Evolutionary conservation across 441 rosid species (phyloP).

Genomic region (Arabidopsis hybrid): DNA sequence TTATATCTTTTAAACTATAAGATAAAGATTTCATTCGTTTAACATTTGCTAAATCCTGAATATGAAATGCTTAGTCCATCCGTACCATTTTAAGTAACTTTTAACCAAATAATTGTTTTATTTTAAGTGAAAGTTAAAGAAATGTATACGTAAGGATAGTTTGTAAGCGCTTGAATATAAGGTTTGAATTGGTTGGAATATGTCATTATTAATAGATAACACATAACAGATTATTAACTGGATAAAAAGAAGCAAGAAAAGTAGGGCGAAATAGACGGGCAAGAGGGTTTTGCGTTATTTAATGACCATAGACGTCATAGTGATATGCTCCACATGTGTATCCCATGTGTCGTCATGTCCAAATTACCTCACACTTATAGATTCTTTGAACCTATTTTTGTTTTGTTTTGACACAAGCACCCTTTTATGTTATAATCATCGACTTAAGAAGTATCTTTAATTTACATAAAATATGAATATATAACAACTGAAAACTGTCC

Average conservation of each 20-base stretch:
- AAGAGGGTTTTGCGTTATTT: conserved; percentile 1
- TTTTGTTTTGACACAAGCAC: background rate
- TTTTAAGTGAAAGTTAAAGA: background rate
- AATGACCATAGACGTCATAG: conserved; percentile 9
- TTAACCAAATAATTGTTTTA: background rate
- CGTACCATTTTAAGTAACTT: no score
- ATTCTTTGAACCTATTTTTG: background rate
- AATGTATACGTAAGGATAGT: background rate
- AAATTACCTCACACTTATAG: background rate
- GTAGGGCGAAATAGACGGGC: background rate
- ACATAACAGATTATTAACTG: background rate
- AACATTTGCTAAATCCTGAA: background rate
- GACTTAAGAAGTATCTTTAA: background rate
- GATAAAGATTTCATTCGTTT: background rate
- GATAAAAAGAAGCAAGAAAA: background rate
- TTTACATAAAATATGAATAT: no score
- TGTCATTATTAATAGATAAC: no score
- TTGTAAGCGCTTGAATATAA: no score
- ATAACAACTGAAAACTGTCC: no score
- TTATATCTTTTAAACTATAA: background rate
- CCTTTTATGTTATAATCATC: background rate
- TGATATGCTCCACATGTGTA: conserved; percentile 17
- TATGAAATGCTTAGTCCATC: background rate
- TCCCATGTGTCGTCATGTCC: conserved; percentile 1
- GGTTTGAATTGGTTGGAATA: background rate